These are phyloP conservation scores for Ustilago vetiveriae DNA, from an alignment of 1,284 basidiomycete species.

Conservation along the genomic window DNA sequence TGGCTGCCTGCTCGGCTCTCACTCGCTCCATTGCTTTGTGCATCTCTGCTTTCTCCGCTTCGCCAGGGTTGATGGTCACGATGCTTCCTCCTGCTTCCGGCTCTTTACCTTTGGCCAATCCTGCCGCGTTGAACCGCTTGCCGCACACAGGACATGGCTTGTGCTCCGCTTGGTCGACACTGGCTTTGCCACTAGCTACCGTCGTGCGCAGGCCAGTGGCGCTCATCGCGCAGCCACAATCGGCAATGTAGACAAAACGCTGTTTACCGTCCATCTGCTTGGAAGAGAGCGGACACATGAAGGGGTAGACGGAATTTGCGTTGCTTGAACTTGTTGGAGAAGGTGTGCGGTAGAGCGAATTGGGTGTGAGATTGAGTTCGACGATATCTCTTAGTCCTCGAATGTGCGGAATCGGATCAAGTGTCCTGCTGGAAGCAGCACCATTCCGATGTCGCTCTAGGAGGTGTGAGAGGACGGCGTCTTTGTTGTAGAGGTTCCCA, in stretches of 20 bases:
- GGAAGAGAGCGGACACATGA: slow-evolving; percentile 60
- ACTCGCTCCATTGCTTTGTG: slow-evolving; percentile 40
- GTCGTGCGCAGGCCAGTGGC: slow-evolving; percentile 49
- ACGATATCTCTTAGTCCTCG: slow-evolving; percentile 56
- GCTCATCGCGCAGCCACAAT: slow-evolving; percentile 60
- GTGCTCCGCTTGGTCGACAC: not conserved
- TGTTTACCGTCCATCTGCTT: slow-evolving; percentile 61
- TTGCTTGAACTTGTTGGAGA: slow-evolving; percentile 12
- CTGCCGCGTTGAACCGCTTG: slow-evolving; percentile 37
- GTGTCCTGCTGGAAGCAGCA: not conserved
- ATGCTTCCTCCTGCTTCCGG: slow-evolving; percentile 25
- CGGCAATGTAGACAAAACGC: slow-evolving; percentile 56
- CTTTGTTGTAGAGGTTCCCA: slow-evolving; percentile 65
- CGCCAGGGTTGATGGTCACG: slow-evolving; percentile 50
- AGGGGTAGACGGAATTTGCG: slow-evolving; percentile 36
- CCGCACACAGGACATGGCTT: slow-evolving; percentile 53
- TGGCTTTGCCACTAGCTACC: slow-evolving; percentile 2
- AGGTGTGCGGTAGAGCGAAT: slow-evolving; percentile 39
- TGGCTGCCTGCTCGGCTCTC: slow-evolving; percentile 13
- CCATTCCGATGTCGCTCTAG: slow-evolving; percentile 28
- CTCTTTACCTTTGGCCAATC: slow-evolving; percentile 31
- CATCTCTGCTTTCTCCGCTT: slow-evolving; percentile 36
- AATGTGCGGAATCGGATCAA: slow-evolving; percentile 46
- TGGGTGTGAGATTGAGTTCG: slow-evolving; percentile 44
- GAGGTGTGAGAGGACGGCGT: slow-evolving; percentile 58